Evolutionary conservation across 257 asterid genomes (phyloP), one percentile per base, ranked within the genome.

Genomic region (Linaria vulgaris): DNA sequence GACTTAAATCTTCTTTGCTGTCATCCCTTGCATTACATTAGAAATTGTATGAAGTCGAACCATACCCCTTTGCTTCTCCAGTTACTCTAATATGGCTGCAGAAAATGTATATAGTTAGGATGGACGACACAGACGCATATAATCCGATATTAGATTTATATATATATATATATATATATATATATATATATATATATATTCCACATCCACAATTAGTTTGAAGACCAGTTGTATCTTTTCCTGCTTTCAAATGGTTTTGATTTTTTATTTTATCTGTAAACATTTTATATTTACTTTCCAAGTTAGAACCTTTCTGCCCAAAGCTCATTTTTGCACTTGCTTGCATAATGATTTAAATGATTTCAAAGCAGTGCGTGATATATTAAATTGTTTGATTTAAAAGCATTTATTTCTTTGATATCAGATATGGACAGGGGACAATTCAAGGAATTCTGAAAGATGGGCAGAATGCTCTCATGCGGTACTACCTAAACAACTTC

Each of bases 401-500:
- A 52, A 47, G 27, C 27, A 76, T 17, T 48, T 12, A 43, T 54
- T 63, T 27, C 56, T 62, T 49, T 20, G 55, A 55, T 57, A 38
- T 63, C 65, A 94, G 99, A 73, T 82, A 5, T 59, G 99, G 99
- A 23, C 78, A 74, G 71, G 76, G 99, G 56, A 90, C 96, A n/a
- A 15, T 82, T 41, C 82, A 72, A 65, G 99, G 97, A 38, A 75
- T 85, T 69, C 55, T 90, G 16, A 78, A 85, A 15, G 99, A 90
- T 68, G 78, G 90, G 38, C 69, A 80, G 77, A 84, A 73, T 77
- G 87, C 95, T 58, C 82, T 94, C 16, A 68, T 83, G 80, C 89
- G 97, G 20, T 94, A 94, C 77, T 94, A 90, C 83, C 75, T 90
- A 54, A 94, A 90, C 85, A 94, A 90, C 74, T 88, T 94, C 75